Evolutionary conservation across 2,329 filamentous ascomycete species (phyloP), one percentile per base, ranked within the genome.

Genomic region (Dissoconium aciculare): DNA sequence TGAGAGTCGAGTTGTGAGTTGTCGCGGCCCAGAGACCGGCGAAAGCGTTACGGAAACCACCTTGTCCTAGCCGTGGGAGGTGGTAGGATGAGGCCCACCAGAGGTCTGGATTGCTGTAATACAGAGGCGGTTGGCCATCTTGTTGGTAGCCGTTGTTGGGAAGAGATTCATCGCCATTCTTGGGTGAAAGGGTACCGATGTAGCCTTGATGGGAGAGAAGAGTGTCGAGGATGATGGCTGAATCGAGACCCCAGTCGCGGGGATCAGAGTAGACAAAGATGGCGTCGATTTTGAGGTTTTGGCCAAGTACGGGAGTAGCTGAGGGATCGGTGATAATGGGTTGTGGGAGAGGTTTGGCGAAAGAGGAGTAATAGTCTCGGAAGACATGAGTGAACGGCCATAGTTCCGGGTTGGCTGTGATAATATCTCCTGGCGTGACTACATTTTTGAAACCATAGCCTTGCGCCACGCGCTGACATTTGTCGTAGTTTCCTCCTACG

Each of bases 231-330:
- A 95, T 78, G 44, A 95, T 62, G 51, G 92, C 80, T 2, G 74
- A 73, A 54, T 95, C 87, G 6, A 94, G 67, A 1, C 80, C 84
- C 89, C 89, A 98, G 60, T 98, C 89, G 33, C 89, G 72, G 3
- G 89, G 85, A 55, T 95, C 89, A 53, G 93, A 92, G 66, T 87
- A 94, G 5, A 94, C 78, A 47, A 95, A 78, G 15, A 95, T 72
- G 15, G 85, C 84, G 49, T 92, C 83, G 43, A 98, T 78, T 45
- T 82, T 84, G 28, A 87, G 65, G 11, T 62, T 66, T 10, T 60
- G 58, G 1, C 55, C 55, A 2, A 55, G 63, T 8, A n/a, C 8
- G 36, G 63, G 59, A 11, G 52, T 49, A 13, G 32, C 28, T 12
- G 32, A 35, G 10, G 36, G 19, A 24, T 29, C 30, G 21, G 64